phyloP scores from a whole-genome alignment of 768 basidiomycete genomes.

The Calvatia gigantea region DNA sequence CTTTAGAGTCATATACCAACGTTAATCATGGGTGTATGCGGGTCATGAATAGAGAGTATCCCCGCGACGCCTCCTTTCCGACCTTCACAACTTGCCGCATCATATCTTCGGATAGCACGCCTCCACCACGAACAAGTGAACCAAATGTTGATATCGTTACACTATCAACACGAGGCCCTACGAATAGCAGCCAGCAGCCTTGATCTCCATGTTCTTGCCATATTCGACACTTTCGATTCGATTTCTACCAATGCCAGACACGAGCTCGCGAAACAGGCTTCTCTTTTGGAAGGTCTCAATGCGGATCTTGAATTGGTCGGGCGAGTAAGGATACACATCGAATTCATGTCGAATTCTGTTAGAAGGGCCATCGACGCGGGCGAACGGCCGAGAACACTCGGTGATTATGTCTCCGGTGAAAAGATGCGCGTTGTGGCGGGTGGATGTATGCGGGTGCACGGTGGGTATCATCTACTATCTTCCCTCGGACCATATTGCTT shows the following conservation, averaged over 20 bases:
- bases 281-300: constrained; percentile 59
- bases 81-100: constrained; percentile 60
- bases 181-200: constrained; percentile 71
- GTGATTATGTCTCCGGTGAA: constrained; percentile 74
- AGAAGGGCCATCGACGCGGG: constrained; percentile 71
- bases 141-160: constrained; percentile 48
- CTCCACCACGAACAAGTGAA: constrained; percentile 61
- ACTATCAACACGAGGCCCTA: constrained; percentile 65
- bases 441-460: constrained; percentile 64
- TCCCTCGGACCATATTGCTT: neutral
- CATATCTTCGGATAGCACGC: constrained; percentile 62
- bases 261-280: constrained; percentile 66
- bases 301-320: constrained; percentile 71
- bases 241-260: constrained; percentile 51
- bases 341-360: constrained; percentile 67
- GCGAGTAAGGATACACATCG: constrained; percentile 64
- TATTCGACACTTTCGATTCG: constrained; percentile 66
- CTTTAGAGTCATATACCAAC: neutral
- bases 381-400: constrained; percentile 63
- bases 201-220: constrained; percentile 68
- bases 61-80: constrained; percentile 71
- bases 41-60: constrained; percentile 44
- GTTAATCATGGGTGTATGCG: constrained; percentile 2
- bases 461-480: constrained; percentile 34
- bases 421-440: constrained; percentile 83